Base-by-base conservation (phyloP, 163 green algal genomes). In the Chlamydomonas reinhardtii region DNA sequence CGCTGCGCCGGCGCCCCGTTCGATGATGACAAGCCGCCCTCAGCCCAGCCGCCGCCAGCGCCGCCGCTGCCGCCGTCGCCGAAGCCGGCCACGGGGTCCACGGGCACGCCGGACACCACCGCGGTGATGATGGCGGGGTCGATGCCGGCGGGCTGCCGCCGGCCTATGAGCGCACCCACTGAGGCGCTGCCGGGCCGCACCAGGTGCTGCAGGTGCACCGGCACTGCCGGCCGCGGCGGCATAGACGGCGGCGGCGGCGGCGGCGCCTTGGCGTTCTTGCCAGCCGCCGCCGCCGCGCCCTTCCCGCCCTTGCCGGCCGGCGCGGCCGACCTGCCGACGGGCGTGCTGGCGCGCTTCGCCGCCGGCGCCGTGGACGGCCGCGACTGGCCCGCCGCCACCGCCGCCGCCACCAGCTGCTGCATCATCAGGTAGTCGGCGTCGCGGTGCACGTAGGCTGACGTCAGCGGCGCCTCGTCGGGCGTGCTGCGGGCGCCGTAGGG, bases 351-450 rank as follows among this genome's bases (percentile, higher is more conserved):
- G 48, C 12, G 34, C 39, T 54, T 24, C 29, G 22, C 66, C 27
- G 64, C 37, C 15, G 37, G 59, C n/a, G 77, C 77, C 48, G 77
- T 85, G 4, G 31, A 16, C 2, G 77, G 77, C n/a, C 77, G 65
- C 48, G 43, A 70, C 48, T 76, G 66, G 20, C 77, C 77, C 65
- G 77, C 65, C 52, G 48, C 43, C 65, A 85, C n/a, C 66, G 77
- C 77, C 48, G 77, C 77, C 66, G 62, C 66, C 17, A 85, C 77
- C 77, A 85, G 76, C 31, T 76, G 66, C 66, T 56, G 65, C 77
- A 85, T 69, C 77, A 85, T 85, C 8, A 85, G 32, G 48, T 71
- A 85, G 54, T 85, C 77, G 29, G 77, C 77, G 22, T 76, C 77
- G 0, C 77, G 77, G 48, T 85, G 65, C 19, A 85, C 77, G 48